Evolutionary conservation across 306 rosid species (phyloP).

Genomic region (Cicer bijugum): DNA sequence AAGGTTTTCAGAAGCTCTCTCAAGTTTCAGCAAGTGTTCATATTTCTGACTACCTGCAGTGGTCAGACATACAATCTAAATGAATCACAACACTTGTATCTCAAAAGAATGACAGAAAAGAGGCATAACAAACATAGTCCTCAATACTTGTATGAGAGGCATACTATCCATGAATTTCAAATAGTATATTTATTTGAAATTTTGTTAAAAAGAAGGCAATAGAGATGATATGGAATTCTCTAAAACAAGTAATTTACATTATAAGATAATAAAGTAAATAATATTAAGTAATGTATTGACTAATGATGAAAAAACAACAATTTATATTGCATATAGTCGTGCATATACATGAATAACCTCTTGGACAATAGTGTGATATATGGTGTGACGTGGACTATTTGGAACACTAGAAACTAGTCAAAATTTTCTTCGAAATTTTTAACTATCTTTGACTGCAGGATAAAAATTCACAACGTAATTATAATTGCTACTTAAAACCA

Average conservation of each 20-base stretch:
- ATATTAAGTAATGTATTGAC: too few species aligned
- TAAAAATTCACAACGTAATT: too few species aligned
- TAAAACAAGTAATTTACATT: neutral
- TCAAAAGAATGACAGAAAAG: neutral
- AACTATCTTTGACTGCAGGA: too few species aligned
- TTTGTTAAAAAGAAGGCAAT: neutral
- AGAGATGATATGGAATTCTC: neutral
- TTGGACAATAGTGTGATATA: too few species aligned
- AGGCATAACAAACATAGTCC: neutral
- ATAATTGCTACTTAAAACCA: too few species aligned
- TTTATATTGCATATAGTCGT: neutral
- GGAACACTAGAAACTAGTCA: too few species aligned
- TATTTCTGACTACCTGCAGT: conserved; percentile 46
- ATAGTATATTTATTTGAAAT: neutral
- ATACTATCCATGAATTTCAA: conserved; percentile 1
- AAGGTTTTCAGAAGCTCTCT: conserved; percentile 53
- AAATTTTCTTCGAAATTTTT: too few species aligned
- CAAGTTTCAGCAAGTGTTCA: conserved; percentile 46
- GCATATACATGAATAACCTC: too few species aligned
- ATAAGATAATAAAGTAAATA: neutral
- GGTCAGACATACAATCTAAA: neutral
- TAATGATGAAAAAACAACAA: too few species aligned
- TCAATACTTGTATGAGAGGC: neutral
- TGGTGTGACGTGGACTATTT: too few species aligned
- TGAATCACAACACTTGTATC: neutral